A percentile compares a stretch with the other conserved stretches of the same genome.
Evolutionary conservation across 495 filamentous ascomycete genomes (phyloP).

Genomic region (Penicillium psychrofluorescens): DNA sequence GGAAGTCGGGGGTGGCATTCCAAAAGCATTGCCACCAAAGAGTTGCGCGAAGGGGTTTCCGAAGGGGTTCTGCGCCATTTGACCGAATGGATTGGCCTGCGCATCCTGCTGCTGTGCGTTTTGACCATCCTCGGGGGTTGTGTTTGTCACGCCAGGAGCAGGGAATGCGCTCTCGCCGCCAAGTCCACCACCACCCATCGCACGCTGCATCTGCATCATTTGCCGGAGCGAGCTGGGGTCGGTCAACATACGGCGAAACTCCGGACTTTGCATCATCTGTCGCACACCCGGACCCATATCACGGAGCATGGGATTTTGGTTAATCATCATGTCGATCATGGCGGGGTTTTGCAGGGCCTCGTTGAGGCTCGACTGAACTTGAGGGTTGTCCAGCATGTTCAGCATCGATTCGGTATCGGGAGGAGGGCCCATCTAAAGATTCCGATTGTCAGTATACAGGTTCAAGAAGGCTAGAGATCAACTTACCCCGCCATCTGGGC

Average conservation of each 20-base stretch:
- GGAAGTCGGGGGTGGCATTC: constrained; percentile 17
- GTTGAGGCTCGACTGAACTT: constrained; percentile 75
- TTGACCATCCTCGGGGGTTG: constrained; percentile 39
- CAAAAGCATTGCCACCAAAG: constrained; percentile 43
- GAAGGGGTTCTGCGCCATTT: constrained; percentile 12
- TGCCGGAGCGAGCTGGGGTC: constrained; percentile 76
- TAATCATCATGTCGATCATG: constrained; percentile 87
- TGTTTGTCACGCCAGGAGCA: constrained; percentile 83
- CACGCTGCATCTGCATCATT: constrained; percentile 70
- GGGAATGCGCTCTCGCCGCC: constrained; percentile 60
- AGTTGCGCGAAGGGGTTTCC: constrained; percentile 70
- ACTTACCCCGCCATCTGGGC: constrained; percentile 94
- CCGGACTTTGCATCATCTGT: constrained; percentile 75
- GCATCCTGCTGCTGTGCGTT: constrained; percentile 31
- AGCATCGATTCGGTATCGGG: constrained; percentile 74
- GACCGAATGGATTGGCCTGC: constrained; percentile 32
- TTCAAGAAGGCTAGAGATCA: not conserved
- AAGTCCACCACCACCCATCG: constrained; percentile 41
- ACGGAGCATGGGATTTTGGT: constrained; percentile 79
- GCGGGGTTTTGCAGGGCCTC: constrained; percentile 90
- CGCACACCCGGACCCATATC: constrained; percentile 74
- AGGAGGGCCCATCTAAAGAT: constrained; percentile 79
- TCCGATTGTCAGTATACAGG: not conserved
- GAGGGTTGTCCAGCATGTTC: constrained; percentile 78
- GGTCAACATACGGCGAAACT: constrained; percentile 92